Percentiles rank a stretch among this genome's conserved stretches.
These are phyloP conservation scores for Tetrapisispora taiwanensis DNA, from an alignment of 805 yeast species.

Conservation along the genomic window DNA sequence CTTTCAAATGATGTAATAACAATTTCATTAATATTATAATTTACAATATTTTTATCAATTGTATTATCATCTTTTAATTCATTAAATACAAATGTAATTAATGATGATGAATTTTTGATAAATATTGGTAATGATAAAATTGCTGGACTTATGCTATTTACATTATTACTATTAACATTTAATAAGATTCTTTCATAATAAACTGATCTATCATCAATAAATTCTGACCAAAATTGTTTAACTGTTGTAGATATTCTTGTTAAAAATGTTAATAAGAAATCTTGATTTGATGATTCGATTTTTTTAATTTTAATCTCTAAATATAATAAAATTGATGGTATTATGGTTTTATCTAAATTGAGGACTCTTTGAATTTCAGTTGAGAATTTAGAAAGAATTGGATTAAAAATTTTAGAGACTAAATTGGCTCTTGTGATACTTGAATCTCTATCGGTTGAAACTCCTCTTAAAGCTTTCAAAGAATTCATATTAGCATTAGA, in stretches of 20 bases:
- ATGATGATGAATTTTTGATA: slow-evolving; percentile 27
- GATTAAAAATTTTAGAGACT: slow-evolving; percentile 39
- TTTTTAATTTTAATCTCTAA: slow-evolving; percentile 32
- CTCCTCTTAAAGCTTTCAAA: slow-evolving; percentile 30
- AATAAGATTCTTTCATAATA: slow-evolving; percentile 30
- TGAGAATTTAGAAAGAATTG: slow-evolving; percentile 16
- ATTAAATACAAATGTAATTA: slow-evolving; percentile 24
- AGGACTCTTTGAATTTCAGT: slow-evolving; percentile 14
- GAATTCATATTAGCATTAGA: slow-evolving; percentile 13
- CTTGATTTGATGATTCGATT: slow-evolving; percentile 49
- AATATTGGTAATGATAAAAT: slow-evolving; percentile 41
- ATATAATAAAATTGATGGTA: slow-evolving; percentile 34
- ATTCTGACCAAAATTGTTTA: slow-evolving; percentile 47
- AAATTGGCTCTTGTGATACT: slow-evolving; percentile 36
- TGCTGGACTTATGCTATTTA: slow-evolving; percentile 34
- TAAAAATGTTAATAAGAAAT: slow-evolving; percentile 44
- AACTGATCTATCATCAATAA: slow-evolving; percentile 44
- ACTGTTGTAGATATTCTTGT: slow-evolving; percentile 44
- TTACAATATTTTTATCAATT: background rate
- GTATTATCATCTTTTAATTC: background rate
- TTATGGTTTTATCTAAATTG: slow-evolving; percentile 30
- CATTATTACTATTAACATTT: slow-evolving; percentile 17
- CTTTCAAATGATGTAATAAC: slow-evolving; percentile 1
- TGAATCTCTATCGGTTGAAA: slow-evolving; percentile 38
- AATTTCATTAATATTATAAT: slow-evolving; percentile 3